Percentiles rank a stretch among this genome's conserved stretches.
Conservation (phyloP, 129 eudicot species). For the Helianthus annuus region HanXRQr2.0-SUNRISE NC_035440.2:78274787-78275286, state of each 20-base stretch:
- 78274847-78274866: too few relatives aligned
- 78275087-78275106: conserved; percentile 58
- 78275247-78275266: conserved; percentile 77
- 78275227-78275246: conserved; percentile 50
- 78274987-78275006: too few relatives aligned
- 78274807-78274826: too few relatives aligned
- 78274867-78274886: too few relatives aligned
- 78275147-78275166: conserved; percentile 86
- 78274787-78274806: too few relatives aligned
- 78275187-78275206: conserved; percentile 73
- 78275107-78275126: conserved; percentile 73
- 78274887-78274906: too few relatives aligned
- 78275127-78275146: conserved; percentile 78
- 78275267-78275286: conserved; percentile 91
- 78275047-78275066: neutral
- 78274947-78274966: too few relatives aligned
- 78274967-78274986: too few relatives aligned
- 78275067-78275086: conserved; percentile 30
- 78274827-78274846: too few relatives aligned
- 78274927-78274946: too few relatives aligned
- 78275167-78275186: conserved; percentile 73
- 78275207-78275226: conserved; percentile 63
- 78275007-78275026: too few relatives aligned
- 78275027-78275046: neutral
- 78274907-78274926: too few relatives aligned